Conservation (phyloP, 441 rosid species). For the Pelargonium myrrhifolium region DNA sequence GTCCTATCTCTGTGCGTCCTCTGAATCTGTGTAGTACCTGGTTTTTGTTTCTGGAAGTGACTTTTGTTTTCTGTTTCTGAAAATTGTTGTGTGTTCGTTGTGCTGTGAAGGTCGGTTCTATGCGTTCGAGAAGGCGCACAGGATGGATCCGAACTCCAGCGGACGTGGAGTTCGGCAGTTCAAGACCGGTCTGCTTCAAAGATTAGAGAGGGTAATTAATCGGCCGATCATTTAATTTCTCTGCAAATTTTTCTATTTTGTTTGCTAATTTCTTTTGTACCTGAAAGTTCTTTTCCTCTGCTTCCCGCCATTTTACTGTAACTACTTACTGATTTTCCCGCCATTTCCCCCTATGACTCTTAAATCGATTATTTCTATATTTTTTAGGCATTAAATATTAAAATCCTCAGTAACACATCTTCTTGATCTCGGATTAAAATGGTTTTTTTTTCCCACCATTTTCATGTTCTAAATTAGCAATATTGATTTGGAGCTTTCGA, state of each 20-base stretch:
- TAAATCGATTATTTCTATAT: neutral
- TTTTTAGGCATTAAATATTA: neutral
- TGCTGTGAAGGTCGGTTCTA: constrained; percentile 58
- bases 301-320: neutral
- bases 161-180: constrained; percentile 82
- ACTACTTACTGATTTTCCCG: neutral
- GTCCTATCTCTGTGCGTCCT: constrained; percentile 73
- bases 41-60: neutral
- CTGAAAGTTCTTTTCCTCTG: neutral
- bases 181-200: constrained; percentile 60
- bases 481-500: constrained; percentile 16
- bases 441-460: no score
- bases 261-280: neutral
- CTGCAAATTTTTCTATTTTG: neutral
- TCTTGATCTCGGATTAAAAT: neutral
- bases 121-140: constrained; percentile 77
- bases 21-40: no score
- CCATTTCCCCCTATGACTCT: neutral
- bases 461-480: neutral
- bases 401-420: neutral
- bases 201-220: constrained; percentile 59
- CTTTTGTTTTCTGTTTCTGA: neutral
- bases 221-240: neutral
- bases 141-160: constrained; percentile 56
- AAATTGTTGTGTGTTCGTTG: neutral